Conservation (phyloP, 164 flowering plant species). For the Nymphaea thermarum region DNA sequence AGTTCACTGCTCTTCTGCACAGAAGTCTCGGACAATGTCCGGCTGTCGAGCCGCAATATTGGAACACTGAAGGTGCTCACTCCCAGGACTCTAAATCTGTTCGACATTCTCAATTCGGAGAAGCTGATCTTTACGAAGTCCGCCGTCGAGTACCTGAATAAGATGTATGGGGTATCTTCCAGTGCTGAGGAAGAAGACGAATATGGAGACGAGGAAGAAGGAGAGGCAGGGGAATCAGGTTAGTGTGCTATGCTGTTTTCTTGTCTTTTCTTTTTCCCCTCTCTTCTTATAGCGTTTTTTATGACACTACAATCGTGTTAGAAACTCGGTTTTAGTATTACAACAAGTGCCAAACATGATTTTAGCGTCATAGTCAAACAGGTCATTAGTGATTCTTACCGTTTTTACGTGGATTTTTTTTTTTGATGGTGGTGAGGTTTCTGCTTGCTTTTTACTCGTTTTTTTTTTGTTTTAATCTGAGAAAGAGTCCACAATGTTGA, state of each 20-base stretch:
- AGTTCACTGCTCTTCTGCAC: slow-evolving; percentile 33
- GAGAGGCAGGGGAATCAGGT: not conserved
- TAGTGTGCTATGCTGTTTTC: not conserved
- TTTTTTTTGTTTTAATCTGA: not conserved
- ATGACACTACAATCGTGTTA: too few relatives aligned
- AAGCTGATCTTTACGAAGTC: slow-evolving; percentile 8
- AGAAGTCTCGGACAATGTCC: slow-evolving; percentile 60
- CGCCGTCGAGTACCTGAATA: slow-evolving; percentile 11
- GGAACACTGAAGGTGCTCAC: slow-evolving; percentile 76
- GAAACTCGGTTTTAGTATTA: too few relatives aligned
- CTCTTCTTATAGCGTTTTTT: not conserved
- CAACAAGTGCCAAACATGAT: too few relatives aligned
- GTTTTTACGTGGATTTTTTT: not conserved
- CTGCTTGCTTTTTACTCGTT: too few relatives aligned
- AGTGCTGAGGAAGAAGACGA: not conserved
- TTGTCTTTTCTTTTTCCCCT: not conserved
- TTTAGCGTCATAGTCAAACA: not conserved
- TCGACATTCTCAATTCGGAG: slow-evolving; percentile 68
- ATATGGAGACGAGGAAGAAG: slow-evolving; percentile 3
- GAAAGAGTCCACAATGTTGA: not conserved
- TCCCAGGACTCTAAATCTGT: slow-evolving; percentile 82
- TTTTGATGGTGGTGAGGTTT: not conserved
- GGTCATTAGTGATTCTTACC: not conserved
- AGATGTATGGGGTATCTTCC: slow-evolving; percentile 8
- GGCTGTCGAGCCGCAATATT: slow-evolving; percentile 64